Evolutionary conservation across 179 eudicot species (phyloP).

Genomic region (Dionaea muscipula): DNA sequence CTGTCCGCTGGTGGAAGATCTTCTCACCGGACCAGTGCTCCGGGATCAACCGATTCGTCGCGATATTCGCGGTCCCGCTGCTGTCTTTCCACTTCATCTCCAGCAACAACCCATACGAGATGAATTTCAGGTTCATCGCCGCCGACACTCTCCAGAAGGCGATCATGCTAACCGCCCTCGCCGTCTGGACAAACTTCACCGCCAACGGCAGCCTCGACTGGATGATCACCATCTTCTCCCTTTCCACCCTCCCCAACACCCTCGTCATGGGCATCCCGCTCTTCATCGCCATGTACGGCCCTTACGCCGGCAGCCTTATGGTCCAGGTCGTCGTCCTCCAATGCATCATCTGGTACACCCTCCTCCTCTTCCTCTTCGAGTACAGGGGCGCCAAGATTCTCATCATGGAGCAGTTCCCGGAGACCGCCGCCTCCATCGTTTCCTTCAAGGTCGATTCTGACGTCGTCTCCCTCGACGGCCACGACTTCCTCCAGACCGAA

Average conservation of each 20-base stretch:
- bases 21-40: constrained; percentile 40
- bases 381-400: constrained; percentile 61
- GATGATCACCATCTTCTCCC: constrained; percentile 37
- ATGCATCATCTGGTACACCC: constrained; percentile 54
- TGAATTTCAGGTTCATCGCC: constrained; percentile 38
- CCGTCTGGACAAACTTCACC: constrained; percentile 26
- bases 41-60: constrained; percentile 46
- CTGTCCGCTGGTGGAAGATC: constrained; percentile 49
- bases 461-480: constrained; percentile 55
- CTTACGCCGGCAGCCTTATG: constrained; percentile 27
- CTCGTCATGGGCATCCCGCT: constrained; percentile 47
- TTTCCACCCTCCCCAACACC: constrained; percentile 41
- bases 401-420: constrained; percentile 65
- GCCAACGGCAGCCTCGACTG: constrained; percentile 29
- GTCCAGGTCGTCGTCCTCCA: constrained; percentile 40
- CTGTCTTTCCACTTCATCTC: constrained; percentile 48
- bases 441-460: constrained; percentile 63
- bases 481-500: constrained; percentile 49
- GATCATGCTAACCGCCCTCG: constrained; percentile 25
- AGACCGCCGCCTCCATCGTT: constrained; percentile 58
- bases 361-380: constrained; percentile 47
- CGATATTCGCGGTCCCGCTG: constrained; percentile 36
- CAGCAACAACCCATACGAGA: constrained; percentile 25
- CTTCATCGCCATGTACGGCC: constrained; percentile 36
- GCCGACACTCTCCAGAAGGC: constrained; percentile 38